These are phyloP conservation scores for Onygenales sp. DNA, from an alignment of 2,329 filamentous ascomycete genomes.

Conservation along the genomic window DNA sequence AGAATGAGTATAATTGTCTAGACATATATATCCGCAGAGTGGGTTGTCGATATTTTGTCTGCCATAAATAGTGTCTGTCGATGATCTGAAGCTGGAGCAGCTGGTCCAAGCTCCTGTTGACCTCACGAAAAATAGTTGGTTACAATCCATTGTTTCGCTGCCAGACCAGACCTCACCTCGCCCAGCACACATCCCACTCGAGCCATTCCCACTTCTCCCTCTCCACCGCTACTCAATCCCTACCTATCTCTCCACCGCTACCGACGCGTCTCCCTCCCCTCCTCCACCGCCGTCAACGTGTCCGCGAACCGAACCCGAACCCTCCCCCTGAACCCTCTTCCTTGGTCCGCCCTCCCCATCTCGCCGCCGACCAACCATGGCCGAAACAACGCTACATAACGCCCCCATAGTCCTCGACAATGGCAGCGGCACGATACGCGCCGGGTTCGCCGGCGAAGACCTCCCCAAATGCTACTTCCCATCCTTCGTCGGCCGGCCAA, in stretches of 20 bases:
- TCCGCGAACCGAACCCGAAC: constrained; percentile 2
- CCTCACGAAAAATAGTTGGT: constrained; percentile 9
- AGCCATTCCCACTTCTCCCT: not conserved
- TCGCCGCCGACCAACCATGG: constrained; percentile 37
- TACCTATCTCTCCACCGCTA: not conserved
- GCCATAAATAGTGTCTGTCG: not conserved
- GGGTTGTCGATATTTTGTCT: not conserved
- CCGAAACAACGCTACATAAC: constrained; percentile 72
- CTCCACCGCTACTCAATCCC: not conserved
- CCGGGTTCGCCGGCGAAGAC: constrained; percentile 93
- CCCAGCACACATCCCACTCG: not conserved
- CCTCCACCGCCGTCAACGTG: constrained; percentile 4
- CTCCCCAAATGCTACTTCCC: constrained; percentile 95
- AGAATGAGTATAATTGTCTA: not conserved
- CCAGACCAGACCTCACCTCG: not conserved
- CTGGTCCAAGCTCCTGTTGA: constrained; percentile 32
- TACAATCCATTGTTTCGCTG: not conserved
- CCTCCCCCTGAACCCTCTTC: constrained; percentile 3
- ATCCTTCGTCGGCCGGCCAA: constrained; percentile 91
- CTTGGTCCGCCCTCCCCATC: constrained; percentile 8
- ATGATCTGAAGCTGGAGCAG: not conserved
- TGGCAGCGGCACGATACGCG: constrained; percentile 92
- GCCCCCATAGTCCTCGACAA: constrained; percentile 98
- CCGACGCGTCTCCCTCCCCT: not conserved
- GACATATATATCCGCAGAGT: not conserved